phyloP scores from a whole-genome alignment of 2,329 filamentous ascomycete genomes.

The Penicillium brevicompactum region DNA sequence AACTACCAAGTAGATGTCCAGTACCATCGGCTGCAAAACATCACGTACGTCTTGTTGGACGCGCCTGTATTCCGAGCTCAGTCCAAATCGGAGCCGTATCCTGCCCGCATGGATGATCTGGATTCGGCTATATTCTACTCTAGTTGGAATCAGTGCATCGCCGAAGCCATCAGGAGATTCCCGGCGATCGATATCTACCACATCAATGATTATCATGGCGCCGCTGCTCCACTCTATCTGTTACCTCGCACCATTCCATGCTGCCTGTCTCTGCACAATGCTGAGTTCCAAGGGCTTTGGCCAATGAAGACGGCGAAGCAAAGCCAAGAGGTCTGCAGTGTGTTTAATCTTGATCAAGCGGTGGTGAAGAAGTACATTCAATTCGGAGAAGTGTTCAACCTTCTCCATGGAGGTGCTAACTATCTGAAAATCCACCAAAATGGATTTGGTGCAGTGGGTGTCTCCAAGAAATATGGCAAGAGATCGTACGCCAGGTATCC shows the following conservation, averaged over 20 bases:
- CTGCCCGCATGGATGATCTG: slow-evolving; percentile 68
- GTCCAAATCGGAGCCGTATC: slow-evolving; percentile 65
- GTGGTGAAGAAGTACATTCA: slow-evolving; percentile 65
- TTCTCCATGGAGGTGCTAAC: slow-evolving; percentile 65
- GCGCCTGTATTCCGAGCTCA: slow-evolving; percentile 67
- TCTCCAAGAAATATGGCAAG: slow-evolving; percentile 69
- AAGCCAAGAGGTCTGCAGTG: slow-evolving; percentile 62
- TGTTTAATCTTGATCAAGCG: slow-evolving; percentile 63
- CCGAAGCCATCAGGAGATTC: slow-evolving; percentile 64
- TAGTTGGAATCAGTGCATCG: slow-evolving; percentile 70
- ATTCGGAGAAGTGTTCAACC: slow-evolving; percentile 69
- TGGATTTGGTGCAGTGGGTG: slow-evolving; percentile 69
- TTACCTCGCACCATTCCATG: slow-evolving; percentile 63
- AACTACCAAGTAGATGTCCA: slow-evolving; percentile 65
- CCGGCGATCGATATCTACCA: slow-evolving; percentile 62
- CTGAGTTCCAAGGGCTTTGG: slow-evolving; percentile 70
- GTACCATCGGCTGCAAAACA: slow-evolving; percentile 65
- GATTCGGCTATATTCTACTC: slow-evolving; percentile 69
- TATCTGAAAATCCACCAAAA: slow-evolving; percentile 67
- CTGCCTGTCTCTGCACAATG: slow-evolving; percentile 67
- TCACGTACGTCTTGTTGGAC: slow-evolving; percentile 69
- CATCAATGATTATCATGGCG: slow-evolving; percentile 68
- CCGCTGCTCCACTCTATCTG: slow-evolving; percentile 64
- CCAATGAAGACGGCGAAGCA: slow-evolving; percentile 65
- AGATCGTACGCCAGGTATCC: slow-evolving; percentile 67